Percentiles rank a stretch among this genome's conserved stretches.
These are phyloP conservation scores for Calocybe cyanea DNA, from an alignment of 768 basidiomycete species.

Conservation along the genomic window DNA sequence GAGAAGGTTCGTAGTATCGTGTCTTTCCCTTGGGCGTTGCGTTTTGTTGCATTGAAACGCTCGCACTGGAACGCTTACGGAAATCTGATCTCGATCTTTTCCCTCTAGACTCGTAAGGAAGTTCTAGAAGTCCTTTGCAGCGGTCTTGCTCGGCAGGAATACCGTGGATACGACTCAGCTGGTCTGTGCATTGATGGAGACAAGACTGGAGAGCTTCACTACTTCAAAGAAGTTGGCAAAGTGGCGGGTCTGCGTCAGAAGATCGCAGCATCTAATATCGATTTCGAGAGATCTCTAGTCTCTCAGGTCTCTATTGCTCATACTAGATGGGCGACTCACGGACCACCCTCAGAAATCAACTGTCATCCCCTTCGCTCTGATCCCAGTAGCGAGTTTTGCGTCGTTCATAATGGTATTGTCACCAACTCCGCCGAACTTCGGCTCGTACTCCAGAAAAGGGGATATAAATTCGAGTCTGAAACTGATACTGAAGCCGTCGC, in stretches of 20 bases:
- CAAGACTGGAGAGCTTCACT: conserved; percentile 66
- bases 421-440: conserved; percentile 89
- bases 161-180: conserved; percentile 97
- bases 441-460: conserved; percentile 91
- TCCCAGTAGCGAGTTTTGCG: conserved; percentile 73
- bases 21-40: neutral
- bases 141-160: conserved; percentile 93
- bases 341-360: conserved; percentile 80
- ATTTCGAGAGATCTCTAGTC: conserved; percentile 73
- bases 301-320: conserved; percentile 97
- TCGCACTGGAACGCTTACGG: no score
- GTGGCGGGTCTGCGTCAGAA: conserved; percentile 89
- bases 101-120: conserved; percentile 74
- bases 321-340: conserved; percentile 99
- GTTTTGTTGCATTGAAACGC: neutral
- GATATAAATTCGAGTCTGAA: conserved; percentile 90
- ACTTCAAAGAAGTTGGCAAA: conserved; percentile 98
- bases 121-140: conserved; percentile 87
- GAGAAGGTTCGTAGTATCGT: conserved; percentile 69
- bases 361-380: conserved; percentile 95
- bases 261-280: conserved; percentile 66
- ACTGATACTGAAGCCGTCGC: conserved; percentile 98
- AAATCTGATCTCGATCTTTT: conserved; percentile 13
- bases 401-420: conserved; percentile 99
- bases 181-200: conserved; percentile 91